Evolutionary conservation across 2,329 filamentous ascomycete genomes (phyloP).

Genomic region (Hypoxylon sp.): DNA sequence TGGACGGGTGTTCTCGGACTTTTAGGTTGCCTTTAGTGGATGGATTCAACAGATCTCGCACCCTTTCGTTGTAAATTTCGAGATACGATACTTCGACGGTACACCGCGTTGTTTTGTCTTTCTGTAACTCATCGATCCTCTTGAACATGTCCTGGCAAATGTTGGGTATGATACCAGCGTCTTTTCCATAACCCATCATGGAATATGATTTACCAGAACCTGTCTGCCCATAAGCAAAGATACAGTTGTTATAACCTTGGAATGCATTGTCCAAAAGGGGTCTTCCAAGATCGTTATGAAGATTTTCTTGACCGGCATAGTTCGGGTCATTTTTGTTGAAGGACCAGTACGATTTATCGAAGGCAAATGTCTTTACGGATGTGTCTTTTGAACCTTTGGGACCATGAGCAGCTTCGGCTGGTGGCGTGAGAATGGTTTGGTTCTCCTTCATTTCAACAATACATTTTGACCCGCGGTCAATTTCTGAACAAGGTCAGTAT

Average conservation of each 20-base stretch:
- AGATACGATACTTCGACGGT: slow-evolving; percentile 98
- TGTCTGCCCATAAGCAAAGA: slow-evolving; percentile 98
- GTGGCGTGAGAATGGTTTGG: slow-evolving; percentile 88
- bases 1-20: slow-evolving; percentile 97
- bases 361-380: slow-evolving; percentile 89
- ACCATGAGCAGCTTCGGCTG: slow-evolving; percentile 70
- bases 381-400: slow-evolving; percentile 78
- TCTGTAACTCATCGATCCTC: slow-evolving; percentile 78
- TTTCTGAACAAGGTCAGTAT: slow-evolving; percentile 70
- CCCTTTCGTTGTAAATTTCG: slow-evolving; percentile 99
- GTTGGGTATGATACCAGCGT: slow-evolving; percentile 93
- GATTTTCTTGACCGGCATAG: slow-evolving; percentile 90
- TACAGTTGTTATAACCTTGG: slow-evolving; percentile 99
- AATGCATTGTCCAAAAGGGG: slow-evolving; percentile 98
- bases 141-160: slow-evolving; percentile 99
- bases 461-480: slow-evolving; percentile 92
- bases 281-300: slow-evolving; percentile 89
- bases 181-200: slow-evolving; percentile 99
- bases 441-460: slow-evolving; percentile 96
- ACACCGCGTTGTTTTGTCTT: slow-evolving; percentile 83
- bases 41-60: slow-evolving; percentile 94
- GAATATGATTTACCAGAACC: slow-evolving; percentile 99
- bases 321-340: slow-evolving; percentile 85
- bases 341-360: slow-evolving; percentile 98
- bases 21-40: slow-evolving; percentile 96